A percentile compares a stretch with the other conserved stretches of the same genome.
Conservation (phyloP, 441 rosid genomes). For the Kokia cookei region DNA sequence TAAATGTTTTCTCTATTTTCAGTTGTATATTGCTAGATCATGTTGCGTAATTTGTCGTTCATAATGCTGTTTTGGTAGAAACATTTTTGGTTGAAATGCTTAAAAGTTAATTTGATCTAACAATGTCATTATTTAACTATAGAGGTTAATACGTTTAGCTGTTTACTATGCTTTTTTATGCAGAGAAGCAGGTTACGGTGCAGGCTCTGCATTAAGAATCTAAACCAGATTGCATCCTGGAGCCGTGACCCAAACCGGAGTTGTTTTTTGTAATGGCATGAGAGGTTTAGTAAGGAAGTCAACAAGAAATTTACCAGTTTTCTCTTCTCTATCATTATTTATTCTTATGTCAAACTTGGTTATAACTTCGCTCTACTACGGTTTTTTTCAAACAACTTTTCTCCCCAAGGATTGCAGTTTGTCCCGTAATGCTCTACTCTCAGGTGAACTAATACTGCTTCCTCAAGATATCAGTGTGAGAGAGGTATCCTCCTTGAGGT, state of each 20-base stretch:
- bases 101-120: slow-evolving; percentile 6
- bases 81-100: slow-evolving; percentile 12
- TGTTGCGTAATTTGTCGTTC: not conserved
- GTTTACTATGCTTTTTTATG: slow-evolving; percentile 56
- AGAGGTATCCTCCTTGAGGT: slow-evolving; percentile 50
- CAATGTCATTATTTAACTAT: slow-evolving; percentile 11
- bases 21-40: not conserved
- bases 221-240: slow-evolving; percentile 49
- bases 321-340: slow-evolving; percentile 14
- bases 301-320: slow-evolving; percentile 3
- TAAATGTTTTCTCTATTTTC: not conserved
- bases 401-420: slow-evolving; percentile 34
- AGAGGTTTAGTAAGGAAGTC: slow-evolving; percentile 38
- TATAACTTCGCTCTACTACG: slow-evolving; percentile 20
- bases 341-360: slow-evolving; percentile 9
- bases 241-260: slow-evolving; percentile 39
- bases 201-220: slow-evolving; percentile 55
- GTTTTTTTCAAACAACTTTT: slow-evolving; percentile 23
- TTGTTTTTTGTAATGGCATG: slow-evolving; percentile 50
- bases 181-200: slow-evolving; percentile 56
- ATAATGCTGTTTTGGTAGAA: slow-evolving; percentile 9
- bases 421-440: slow-evolving; percentile 30
- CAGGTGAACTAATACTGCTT: slow-evolving; percentile 30
- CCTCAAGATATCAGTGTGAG: slow-evolving; percentile 39
- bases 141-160: slow-evolving; percentile 40